Percentiles rank a stretch among this genome's conserved stretches.
phyloP scores from a whole-genome alignment of 2,329 filamentous ascomycete species.

The Lomentospora prolificans region DNA sequence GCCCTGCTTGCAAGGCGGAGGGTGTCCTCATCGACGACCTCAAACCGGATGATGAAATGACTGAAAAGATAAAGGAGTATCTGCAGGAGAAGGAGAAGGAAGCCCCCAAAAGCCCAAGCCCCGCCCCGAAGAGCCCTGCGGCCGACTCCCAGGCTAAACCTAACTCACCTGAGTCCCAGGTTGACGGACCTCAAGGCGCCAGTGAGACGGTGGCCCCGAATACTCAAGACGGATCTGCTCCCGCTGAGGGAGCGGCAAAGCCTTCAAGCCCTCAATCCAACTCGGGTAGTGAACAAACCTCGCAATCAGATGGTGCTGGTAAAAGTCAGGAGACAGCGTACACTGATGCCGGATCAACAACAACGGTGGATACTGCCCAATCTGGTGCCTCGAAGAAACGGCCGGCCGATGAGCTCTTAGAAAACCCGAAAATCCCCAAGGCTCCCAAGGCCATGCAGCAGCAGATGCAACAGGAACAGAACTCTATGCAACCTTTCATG shows the following conservation, averaged over 20 bases:
- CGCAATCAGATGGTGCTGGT: conserved; percentile 1
- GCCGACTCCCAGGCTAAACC: not conserved
- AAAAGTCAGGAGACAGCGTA: conserved; percentile 4
- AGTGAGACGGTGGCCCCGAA: conserved; percentile 12
- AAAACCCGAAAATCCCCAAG: conserved; percentile 54
- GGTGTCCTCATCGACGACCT: conserved; percentile 91
- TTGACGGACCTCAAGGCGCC: conserved; percentile 9
- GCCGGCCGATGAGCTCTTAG: conserved; percentile 61
- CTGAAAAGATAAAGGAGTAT: conserved; percentile 69
- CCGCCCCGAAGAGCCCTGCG: conserved; percentile 12
- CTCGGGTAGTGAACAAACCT: not conserved
- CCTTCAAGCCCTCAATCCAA: conserved; percentile 9
- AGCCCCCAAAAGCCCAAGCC: conserved; percentile 30
- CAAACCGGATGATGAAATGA: conserved; percentile 67
- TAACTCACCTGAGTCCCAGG: conserved; percentile 7
- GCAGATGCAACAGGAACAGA: conserved; percentile 35
- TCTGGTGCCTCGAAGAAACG: conserved; percentile 60
- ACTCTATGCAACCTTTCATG: conserved; percentile 34
- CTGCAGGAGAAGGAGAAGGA: conserved; percentile 37
- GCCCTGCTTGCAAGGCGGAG: conserved; percentile 82
- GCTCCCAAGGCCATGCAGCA: conserved; percentile 56
- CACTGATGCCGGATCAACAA: not conserved
- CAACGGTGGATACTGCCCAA: not conserved
- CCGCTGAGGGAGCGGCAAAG: conserved; percentile 11
- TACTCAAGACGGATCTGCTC: conserved; percentile 6